Evolutionary conservation across 1,139 yeast genomes (phyloP), one percentile per base, ranked within the genome.

Genomic region (Schizosaccharomyces versatilis): DNA sequence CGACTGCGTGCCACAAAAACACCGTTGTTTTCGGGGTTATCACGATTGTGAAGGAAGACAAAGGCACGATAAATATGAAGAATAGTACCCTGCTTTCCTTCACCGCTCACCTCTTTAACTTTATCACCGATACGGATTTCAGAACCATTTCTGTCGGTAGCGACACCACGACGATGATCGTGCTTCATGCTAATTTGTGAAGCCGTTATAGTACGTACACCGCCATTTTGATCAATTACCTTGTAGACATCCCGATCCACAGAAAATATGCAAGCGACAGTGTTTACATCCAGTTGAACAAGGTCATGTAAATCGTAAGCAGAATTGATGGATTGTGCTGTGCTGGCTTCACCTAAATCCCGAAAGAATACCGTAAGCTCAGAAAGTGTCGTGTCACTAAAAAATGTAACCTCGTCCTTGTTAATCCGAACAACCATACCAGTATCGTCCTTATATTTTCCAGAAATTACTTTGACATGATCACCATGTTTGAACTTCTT

Each of bases 401-500:
- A 77, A 61, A 93, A 74, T 0, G 94, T 84, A 17, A 88, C 97
- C 53, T 84, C 82, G 63, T 88, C 95, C 53, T 82, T 84, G 54
- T 78, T 77, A 47, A 84, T 78, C 60, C 79, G 76, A 53, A 93
- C 88, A 54, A 90, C 95, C 70, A 90, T 76, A 69, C 98, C 98
- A 36, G 95, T 84, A 64, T 88, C 96, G 63, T 88, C 96, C 56
- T 79, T 73, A 67, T 85, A 94, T 64, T 82, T 85, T 64, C 98
- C 98, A 65, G 81, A 84, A 52, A 84, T 77, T 38, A 90, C 94
- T 58, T 95, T 80, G 14, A 93, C 95, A 66, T 90, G 97, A 67
- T 90, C 98, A 73, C 98, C 98, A 55, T 86, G 79, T 55, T 76
- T 70, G 68, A 90, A 90, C 54, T 84, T 79, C 66, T 90, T 90